Evolutionary conservation across 495 filamentous ascomycete species (phyloP).

Genomic region (Astrothelium subdiscretum): DNA sequence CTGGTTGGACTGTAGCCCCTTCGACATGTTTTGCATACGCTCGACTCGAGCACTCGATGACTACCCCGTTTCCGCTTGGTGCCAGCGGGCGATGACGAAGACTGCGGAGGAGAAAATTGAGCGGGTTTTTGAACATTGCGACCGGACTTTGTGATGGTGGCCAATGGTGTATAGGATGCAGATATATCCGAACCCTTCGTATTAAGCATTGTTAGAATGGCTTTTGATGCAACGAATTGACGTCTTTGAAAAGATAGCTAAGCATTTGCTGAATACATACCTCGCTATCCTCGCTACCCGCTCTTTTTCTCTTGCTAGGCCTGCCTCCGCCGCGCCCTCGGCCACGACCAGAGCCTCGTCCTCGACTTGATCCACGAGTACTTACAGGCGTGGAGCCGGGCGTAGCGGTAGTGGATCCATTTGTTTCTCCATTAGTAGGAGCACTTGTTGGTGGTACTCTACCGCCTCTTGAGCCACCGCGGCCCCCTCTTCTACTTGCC

Average conservation of each 20-base stretch:
- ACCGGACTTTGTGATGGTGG: constrained; percentile 71
- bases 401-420: constrained; percentile 12
- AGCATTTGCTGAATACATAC: constrained; percentile 2
- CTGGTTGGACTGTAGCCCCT: constrained; percentile 59
- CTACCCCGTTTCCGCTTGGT: constrained; percentile 35
- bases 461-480: constrained; percentile 35
- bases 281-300: constrained; percentile 22
- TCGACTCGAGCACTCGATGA: constrained; percentile 32
- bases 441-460: constrained; percentile 18
- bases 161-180: constrained; percentile 39
- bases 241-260: not conserved
- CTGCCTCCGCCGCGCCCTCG: constrained; percentile 23
- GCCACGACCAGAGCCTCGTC: constrained; percentile 20
- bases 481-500: constrained; percentile 27
- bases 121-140: constrained; percentile 66
- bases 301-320: constrained; percentile 30
- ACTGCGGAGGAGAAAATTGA: constrained; percentile 51
- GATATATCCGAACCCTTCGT: constrained; percentile 27
- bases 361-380: not conserved
- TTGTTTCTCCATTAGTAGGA: not conserved
- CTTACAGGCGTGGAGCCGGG: constrained; percentile 7
- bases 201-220: not conserved
- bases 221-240: not conserved
- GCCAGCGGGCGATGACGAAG: constrained; percentile 23
- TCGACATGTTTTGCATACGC: constrained; percentile 64